phyloP scores from a whole-genome alignment of 2,329 filamentous ascomycete genomes.

The Trichoderma arundinaceum region DNA sequence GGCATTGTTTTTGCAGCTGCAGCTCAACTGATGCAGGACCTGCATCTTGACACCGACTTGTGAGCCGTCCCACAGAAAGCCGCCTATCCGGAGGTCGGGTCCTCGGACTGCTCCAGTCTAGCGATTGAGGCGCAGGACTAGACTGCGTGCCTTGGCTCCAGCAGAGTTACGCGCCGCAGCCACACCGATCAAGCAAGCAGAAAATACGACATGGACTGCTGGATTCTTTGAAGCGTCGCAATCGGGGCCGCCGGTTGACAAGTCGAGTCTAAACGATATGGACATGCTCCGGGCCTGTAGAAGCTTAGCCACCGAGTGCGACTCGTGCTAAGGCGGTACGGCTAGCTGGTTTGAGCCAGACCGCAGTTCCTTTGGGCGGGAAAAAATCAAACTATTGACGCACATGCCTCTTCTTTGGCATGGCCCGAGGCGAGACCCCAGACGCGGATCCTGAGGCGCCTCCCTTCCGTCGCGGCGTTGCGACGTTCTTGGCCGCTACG shows the following conservation, averaged over 20 bases:
- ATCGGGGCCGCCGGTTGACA: too few relatives aligned
- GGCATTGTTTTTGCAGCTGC: too few relatives aligned
- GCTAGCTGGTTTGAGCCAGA: constrained; percentile 1
- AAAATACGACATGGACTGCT: too few relatives aligned
- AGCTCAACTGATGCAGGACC: too few relatives aligned
- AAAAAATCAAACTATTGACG: constrained; percentile 7
- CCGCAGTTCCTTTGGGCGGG: background rate
- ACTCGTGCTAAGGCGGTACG: background rate
- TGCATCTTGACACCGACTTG: background rate
- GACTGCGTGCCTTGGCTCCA: background rate
- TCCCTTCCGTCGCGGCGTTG: constrained; percentile 23
- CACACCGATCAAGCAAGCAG: constrained; percentile 7
- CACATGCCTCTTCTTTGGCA: constrained; percentile 1
- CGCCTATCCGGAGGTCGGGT: constrained; percentile 15
- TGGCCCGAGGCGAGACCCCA: constrained; percentile 17
- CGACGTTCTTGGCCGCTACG: constrained; percentile 25
- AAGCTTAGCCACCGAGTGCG: too few relatives aligned
- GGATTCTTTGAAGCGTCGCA: too few relatives aligned
- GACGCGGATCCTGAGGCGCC: constrained; percentile 18
- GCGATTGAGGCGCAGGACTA: constrained; percentile 25
- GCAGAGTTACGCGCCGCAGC: constrained; percentile 26
- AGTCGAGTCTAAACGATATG: background rate
- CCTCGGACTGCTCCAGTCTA: background rate
- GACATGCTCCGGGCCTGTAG: background rate
- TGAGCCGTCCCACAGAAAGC: constrained; percentile 14